phyloP scores from a whole-genome alignment of 306 rosid genomes.

The Pterocarpus macrocarpus region DNA sequence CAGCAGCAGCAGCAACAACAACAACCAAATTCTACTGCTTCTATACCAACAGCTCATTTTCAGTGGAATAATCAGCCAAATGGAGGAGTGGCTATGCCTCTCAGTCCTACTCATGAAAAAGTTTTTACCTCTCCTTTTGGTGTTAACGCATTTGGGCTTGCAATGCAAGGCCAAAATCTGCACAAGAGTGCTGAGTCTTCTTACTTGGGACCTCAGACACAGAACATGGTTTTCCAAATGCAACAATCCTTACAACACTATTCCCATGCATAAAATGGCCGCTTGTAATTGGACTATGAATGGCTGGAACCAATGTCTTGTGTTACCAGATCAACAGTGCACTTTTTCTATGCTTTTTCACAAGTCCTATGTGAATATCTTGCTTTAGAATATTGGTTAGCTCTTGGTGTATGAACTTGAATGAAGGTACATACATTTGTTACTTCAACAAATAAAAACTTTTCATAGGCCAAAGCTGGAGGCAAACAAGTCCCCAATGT shows the following conservation, averaged over 20 bases:
- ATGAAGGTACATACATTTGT: slow-evolving; percentile 49
- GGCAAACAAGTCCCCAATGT: slow-evolving; percentile 32
- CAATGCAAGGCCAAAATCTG: slow-evolving; percentile 63
- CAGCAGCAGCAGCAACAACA: slow-evolving; percentile 40
- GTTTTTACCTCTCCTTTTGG: slow-evolving; percentile 63
- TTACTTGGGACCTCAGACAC: slow-evolving; percentile 71
- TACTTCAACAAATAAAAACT: slow-evolving; percentile 36
- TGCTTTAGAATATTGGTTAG: slow-evolving; percentile 54
- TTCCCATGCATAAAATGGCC: slow-evolving; percentile 54
- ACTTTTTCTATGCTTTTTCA: slow-evolving; percentile 47
- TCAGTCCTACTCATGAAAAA: slow-evolving; percentile 59
- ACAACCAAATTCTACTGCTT: slow-evolving; percentile 45
- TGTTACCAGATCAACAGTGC: slow-evolving; percentile 42
- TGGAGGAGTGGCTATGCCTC: slow-evolving; percentile 56
- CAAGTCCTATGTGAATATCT: slow-evolving; percentile 65
- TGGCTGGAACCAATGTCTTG: slow-evolving; percentile 45
- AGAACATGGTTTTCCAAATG: slow-evolving; percentile 74
- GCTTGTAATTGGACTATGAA: slow-evolving; percentile 37
- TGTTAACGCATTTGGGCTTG: slow-evolving; percentile 61
- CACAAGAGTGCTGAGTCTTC: slow-evolving; percentile 60
- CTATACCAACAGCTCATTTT: slow-evolving; percentile 51
- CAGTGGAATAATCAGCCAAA: slow-evolving; percentile 71
- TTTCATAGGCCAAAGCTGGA: slow-evolving; percentile 28
- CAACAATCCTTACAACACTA: slow-evolving; percentile 68
- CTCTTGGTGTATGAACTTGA: slow-evolving; percentile 47